Percentiles rank a stretch among this genome's conserved stretches.
These are phyloP conservation scores for Musa beccarii DNA, from an alignment of 176 grass and related monocot genomes.

Conservation along the genomic window DNA sequence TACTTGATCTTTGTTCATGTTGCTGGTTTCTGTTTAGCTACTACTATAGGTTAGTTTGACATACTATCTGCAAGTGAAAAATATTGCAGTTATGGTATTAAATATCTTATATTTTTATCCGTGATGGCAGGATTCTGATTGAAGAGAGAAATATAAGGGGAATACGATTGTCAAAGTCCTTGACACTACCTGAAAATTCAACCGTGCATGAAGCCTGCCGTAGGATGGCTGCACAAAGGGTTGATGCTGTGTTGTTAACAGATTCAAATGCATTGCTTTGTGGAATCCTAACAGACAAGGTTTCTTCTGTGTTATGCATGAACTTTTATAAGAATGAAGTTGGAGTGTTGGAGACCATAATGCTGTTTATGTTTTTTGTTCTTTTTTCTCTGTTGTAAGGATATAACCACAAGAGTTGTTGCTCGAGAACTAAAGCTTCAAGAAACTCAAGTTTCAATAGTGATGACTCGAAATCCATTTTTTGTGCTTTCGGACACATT, in stretches of 20 bases:
- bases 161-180: slow-evolving; percentile 74
- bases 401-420: slow-evolving; percentile 86
- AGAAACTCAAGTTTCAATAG: slow-evolving; percentile 85
- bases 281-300: slow-evolving; percentile 97
- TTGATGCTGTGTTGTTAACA: slow-evolving; percentile 80
- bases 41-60: too few species aligned
- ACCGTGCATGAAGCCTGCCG: slow-evolving; percentile 68
- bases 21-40: too few species aligned
- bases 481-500: slow-evolving; percentile 82
- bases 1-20: not conserved
- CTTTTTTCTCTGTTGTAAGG: slow-evolving; percentile 18
- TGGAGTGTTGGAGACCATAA: not conserved
- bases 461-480: slow-evolving; percentile 87
- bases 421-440: slow-evolving; percentile 86
- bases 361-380: not conserved
- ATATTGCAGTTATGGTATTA: not conserved
- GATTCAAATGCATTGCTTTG: slow-evolving; percentile 90
- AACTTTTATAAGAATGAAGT: not conserved
- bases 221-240: slow-evolving; percentile 71
- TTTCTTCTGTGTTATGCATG: slow-evolving; percentile 14
- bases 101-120: slow-evolving; percentile 11
- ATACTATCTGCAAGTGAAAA: not conserved
- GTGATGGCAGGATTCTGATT: slow-evolving; percentile 9
- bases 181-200: slow-evolving; percentile 82
- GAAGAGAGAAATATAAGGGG: slow-evolving; percentile 84